Conservation (phyloP, 2,329 filamentous ascomycete genomes). For the Sordariomycetes sp. region DNA sequence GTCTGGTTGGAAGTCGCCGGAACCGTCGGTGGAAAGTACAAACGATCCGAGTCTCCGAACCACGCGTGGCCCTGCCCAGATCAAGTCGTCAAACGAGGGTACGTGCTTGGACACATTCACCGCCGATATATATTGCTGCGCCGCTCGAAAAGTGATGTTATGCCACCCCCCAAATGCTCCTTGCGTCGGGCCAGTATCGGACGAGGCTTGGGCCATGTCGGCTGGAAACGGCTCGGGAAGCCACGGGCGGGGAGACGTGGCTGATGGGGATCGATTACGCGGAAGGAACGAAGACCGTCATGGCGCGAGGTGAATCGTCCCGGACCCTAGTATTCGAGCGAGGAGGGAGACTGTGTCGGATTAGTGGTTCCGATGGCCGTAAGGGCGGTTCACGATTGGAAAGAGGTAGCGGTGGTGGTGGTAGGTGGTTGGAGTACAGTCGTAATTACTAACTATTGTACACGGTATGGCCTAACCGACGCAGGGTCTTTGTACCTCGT, state of each 20-base stretch:
- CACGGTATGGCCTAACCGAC: neutral
- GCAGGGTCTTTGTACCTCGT: no score
- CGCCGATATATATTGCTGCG: conserved; percentile 14
- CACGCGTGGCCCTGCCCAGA: conserved; percentile 60
- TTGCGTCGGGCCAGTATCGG: neutral
- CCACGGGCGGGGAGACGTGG: neutral
- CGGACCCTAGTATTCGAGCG: neutral
- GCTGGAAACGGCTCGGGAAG: neutral
- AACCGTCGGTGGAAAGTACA: conserved; percentile 45
- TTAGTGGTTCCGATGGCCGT: neutral
- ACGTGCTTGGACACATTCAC: conserved; percentile 48
- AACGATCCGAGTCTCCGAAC: conserved; percentile 58
- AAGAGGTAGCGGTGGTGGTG: neutral
- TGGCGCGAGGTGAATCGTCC: neutral
- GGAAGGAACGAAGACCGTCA: neutral
- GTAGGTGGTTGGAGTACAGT: neutral
- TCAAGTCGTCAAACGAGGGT: conserved; percentile 57
- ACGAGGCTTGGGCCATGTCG: neutral
- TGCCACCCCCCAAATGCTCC: conserved; percentile 36
- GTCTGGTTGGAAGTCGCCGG: conserved; percentile 38
- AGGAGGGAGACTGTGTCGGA: neutral
- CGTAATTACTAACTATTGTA: neutral
- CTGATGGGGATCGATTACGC: neutral
- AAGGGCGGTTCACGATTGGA: no score
- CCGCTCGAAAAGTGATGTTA: conserved; percentile 40